Percentiles rank a stretch among this genome's conserved stretches.
These are phyloP conservation scores for Ophiostoma perfectum DNA, from an alignment of 2,329 filamentous ascomycete genomes.

Conservation along the genomic window DNA sequence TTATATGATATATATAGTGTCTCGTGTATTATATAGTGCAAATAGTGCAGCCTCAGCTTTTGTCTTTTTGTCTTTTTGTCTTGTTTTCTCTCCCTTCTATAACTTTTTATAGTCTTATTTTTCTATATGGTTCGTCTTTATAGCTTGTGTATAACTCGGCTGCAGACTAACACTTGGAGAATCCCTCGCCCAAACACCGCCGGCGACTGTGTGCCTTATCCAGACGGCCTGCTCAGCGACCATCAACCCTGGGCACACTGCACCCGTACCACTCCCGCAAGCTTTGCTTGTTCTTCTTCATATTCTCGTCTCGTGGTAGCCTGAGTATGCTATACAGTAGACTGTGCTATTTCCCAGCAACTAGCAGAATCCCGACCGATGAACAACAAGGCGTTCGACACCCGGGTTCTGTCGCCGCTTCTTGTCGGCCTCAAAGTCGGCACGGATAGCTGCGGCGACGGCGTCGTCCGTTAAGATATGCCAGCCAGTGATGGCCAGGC, in stretches of 20 bases:
- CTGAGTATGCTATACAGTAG: too few relatives aligned
- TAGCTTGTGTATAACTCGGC: too few relatives aligned
- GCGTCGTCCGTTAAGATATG: constrained; percentile 1
- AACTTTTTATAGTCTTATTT: too few relatives aligned
- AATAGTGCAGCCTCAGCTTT: too few relatives aligned
- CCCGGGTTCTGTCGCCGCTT: neutral
- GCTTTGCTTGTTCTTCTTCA: neutral
- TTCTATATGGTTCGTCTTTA: too few relatives aligned
- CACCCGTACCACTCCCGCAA: neutral
- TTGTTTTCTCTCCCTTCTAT: too few relatives aligned
- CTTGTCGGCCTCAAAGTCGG: constrained; percentile 15
- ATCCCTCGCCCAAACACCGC: neutral
- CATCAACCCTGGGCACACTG: neutral
- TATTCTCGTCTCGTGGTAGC: neutral
- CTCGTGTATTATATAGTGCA: too few relatives aligned
- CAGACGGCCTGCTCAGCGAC: neutral
- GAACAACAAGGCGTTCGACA: neutral
- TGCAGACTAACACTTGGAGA: neutral
- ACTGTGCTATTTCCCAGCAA: too few relatives aligned
- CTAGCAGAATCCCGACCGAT: neutral
- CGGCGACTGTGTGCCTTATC: neutral
- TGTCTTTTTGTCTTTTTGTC: too few relatives aligned
- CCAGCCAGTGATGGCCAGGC: constrained; percentile 12
- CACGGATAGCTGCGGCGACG: constrained; percentile 6
- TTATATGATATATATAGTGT: too few relatives aligned